These are phyloP conservation scores for Mortierella sp. DNA, from an alignment of 371 early-diverging fungal genomes.

Conservation along the genomic window DNA sequence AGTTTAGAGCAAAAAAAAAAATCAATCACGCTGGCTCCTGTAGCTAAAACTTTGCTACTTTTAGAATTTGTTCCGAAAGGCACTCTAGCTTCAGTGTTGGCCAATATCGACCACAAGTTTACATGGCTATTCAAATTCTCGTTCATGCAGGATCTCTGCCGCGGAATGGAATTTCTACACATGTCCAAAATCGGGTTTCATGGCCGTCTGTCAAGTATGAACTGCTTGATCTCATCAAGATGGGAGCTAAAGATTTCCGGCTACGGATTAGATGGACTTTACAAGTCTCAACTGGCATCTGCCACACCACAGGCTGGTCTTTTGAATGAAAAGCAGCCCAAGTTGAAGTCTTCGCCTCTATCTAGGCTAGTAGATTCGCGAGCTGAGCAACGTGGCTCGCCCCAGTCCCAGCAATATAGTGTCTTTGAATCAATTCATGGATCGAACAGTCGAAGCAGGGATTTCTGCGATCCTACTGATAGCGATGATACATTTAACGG, in stretches of 20 bases:
- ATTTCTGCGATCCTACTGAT: conserved; percentile 6
- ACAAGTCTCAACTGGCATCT: conserved; percentile 46
- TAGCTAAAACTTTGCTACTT: background rate
- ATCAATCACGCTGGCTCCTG: too few relatives aligned
- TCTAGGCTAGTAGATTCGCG: conserved; percentile 10
- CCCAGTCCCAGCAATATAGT: conserved; percentile 8
- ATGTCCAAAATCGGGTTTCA: conserved; percentile 63
- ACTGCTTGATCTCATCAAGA: conserved; percentile 62
- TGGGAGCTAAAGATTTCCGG: conserved; percentile 68
- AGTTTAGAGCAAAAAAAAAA: too few relatives aligned
- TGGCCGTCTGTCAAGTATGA: conserved; percentile 61
- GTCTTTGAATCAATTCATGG: conserved; percentile 17
- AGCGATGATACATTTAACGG: background rate
- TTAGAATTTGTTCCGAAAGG: conserved; percentile 64
- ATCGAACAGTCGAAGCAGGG: background rate
- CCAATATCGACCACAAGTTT: conserved; percentile 62
- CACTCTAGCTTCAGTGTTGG: conserved; percentile 58
- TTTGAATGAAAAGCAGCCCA: conserved; percentile 14
- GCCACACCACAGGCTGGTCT: conserved; percentile 14
- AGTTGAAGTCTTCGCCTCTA: background rate
- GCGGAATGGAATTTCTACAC: conserved; percentile 65
- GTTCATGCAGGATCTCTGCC: conserved; percentile 63
- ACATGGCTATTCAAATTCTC: conserved; percentile 67
- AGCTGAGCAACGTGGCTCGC: background rate
- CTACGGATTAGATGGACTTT: conserved; percentile 60